Conservation (phyloP, 164 flowering plant genomes). For the Chloranthus sessilifolius region DNA sequence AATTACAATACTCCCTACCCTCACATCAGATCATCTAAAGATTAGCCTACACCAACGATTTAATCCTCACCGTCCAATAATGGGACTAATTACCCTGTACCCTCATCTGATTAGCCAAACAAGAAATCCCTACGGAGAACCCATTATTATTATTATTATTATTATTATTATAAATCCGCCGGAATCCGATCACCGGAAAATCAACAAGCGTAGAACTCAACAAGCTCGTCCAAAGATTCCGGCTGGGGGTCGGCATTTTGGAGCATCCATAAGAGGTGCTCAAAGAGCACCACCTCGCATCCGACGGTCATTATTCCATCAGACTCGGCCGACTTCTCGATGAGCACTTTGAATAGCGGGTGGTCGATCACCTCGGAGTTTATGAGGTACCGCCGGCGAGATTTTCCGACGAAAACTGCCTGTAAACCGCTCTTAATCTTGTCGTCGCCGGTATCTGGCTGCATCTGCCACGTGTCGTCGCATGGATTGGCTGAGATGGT, state of each 20-base stretch:
- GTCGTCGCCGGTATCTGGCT: not conserved
- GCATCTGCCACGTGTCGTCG: not conserved
- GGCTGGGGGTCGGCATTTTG: constrained; percentile 52
- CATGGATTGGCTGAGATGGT: constrained; percentile 10
- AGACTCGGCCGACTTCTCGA: constrained; percentile 29
- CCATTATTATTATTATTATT: too few relatives aligned
- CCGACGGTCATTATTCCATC: constrained; percentile 30
- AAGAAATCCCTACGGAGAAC: too few relatives aligned
- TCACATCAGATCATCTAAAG: too few relatives aligned
- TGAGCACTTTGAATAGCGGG: constrained; percentile 63
- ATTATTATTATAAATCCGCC: too few relatives aligned
- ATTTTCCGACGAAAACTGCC: constrained; percentile 57
- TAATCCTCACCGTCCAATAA: too few relatives aligned
- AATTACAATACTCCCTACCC: too few relatives aligned
- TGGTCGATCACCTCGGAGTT: constrained; percentile 43
- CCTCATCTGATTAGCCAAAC: too few relatives aligned
- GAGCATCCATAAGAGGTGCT: constrained; percentile 88
- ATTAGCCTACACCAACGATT: too few relatives aligned
- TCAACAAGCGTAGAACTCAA: constrained; percentile 54
- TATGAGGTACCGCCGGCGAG: constrained; percentile 53
- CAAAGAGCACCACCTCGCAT: constrained; percentile 85
- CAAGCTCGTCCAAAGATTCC: constrained; percentile 69
- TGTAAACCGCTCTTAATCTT: constrained; percentile 6
- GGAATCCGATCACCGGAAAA: too few relatives aligned
- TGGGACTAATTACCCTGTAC: too few relatives aligned